These are phyloP conservation scores for Colletotrichum paranaense DNA, from an alignment of 2,329 filamentous ascomycete genomes.

Conservation along the genomic window DNA sequence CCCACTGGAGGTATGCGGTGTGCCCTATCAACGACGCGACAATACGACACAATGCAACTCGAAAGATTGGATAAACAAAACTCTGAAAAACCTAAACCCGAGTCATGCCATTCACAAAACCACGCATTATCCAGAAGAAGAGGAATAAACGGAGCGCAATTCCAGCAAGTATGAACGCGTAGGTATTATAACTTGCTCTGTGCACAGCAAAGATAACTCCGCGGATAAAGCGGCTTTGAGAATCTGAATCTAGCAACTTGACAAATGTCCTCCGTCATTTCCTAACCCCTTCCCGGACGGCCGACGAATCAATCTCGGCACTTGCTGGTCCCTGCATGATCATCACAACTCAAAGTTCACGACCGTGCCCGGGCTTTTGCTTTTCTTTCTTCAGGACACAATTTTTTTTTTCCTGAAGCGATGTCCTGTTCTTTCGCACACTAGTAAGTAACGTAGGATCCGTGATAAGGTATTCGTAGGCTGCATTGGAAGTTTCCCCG, in stretches of 20 bases:
- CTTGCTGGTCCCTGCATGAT: background rate
- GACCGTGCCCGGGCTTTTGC: background rate
- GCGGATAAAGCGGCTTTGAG: background rate
- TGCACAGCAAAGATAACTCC: background rate
- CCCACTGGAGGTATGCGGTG: no score
- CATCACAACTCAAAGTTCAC: background rate
- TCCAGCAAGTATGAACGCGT: background rate
- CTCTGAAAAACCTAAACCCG: background rate
- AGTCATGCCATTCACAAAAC: background rate
- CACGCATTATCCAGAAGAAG: background rate
- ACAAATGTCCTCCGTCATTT: background rate
- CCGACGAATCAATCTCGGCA: background rate
- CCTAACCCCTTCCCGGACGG: background rate
- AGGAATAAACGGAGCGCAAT: background rate
- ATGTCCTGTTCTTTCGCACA: background rate
- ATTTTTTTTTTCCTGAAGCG: background rate
- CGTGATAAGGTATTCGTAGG: background rate
- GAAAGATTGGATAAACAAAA: no score
- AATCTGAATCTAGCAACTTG: background rate
- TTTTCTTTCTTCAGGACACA: background rate
- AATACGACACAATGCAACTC: no score
- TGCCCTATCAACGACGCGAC: no score
- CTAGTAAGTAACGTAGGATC: no score
- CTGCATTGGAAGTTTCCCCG: background rate
- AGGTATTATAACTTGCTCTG: no score